Conservation (phyloP, 2,329 filamentous ascomycete species). For the Cadophora sp. region DNA sequence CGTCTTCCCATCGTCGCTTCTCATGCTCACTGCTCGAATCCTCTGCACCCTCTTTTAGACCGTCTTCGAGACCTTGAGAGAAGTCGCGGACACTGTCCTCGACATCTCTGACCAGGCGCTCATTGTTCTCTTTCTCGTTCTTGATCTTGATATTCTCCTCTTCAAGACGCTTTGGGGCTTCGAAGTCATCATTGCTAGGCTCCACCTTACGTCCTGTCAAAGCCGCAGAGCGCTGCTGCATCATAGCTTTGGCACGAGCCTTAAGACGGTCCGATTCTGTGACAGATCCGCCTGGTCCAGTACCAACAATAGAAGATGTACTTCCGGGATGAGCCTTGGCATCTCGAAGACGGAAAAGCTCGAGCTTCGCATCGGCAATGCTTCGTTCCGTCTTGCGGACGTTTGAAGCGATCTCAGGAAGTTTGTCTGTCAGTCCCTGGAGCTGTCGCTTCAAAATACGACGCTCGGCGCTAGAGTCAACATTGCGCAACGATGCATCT, state of each 20-base stretch:
- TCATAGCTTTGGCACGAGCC: conserved; percentile 94
- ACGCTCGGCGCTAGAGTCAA: conserved; percentile 88
- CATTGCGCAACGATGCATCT: conserved; percentile 70
- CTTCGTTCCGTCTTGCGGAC: conserved; percentile 89
- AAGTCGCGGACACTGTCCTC: conserved; percentile 96
- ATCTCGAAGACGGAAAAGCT: conserved; percentile 92
- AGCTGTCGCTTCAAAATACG: conserved; percentile 87
- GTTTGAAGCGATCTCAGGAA: conserved; percentile 90
- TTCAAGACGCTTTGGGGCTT: conserved; percentile 84
- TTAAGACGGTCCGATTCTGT: conserved; percentile 96
- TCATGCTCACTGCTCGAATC: conserved; percentile 87
- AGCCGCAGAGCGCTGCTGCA: conserved; percentile 96
- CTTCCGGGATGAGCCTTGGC: conserved; percentile 89
- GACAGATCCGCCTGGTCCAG: conserved; percentile 86
- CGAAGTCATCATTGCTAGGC: conserved; percentile 71
- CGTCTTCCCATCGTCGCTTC: conserved; percentile 93
- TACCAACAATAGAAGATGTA: conserved; percentile 83
- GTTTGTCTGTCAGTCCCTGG: conserved; percentile 84
- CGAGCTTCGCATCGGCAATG: conserved; percentile 89
- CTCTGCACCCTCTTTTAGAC: conserved; percentile 79
- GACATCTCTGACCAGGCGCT: conserved; percentile 95
- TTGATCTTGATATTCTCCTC: conserved; percentile 83
- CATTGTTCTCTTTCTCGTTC: conserved; percentile 90
- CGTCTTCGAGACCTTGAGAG: conserved; percentile 82
- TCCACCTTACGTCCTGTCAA: conserved; percentile 84